Base-by-base conservation (phyloP, 345 rosid genomes). In the Isatis tinctoria region DNA sequence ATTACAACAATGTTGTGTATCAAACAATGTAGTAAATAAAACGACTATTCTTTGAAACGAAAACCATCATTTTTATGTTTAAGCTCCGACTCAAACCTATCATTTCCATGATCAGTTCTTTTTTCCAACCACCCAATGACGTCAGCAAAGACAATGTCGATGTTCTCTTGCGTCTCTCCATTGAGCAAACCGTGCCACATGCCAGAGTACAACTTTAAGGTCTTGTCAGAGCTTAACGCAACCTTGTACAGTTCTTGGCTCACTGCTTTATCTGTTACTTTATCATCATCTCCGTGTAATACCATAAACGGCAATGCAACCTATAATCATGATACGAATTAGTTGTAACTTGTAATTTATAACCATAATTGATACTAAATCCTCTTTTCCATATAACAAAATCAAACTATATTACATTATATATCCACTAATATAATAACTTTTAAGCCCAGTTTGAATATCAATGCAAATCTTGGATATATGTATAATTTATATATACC, bases 171-270 rank as follows among this genome's bases (percentile, higher is more conserved):
- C 10, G 90, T 71, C 69, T 95, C 97, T 2, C 97, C 99, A 4
- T 79, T 88, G 1, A 95, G 87, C 59, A 92, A 57, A 4, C 97
- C 89, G 12, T 95, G 97, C 97, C 97, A 95, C 97, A 92, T 95
- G 4, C 68, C 92, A 0, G 88, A 81, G 41, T 94, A 94, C 62
- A 90, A 28, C 82, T 90, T 94, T 10, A 94, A 60, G 53, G 88
- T 85, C 82, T 94, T 94, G 85, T 91, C 97, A 0, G 72, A 8
- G 74, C 90, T 87, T 45, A 82, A 62, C 1, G 98, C 89, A 5
- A 76, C 82, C 1, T 75, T 61, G 41, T 69, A 78, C 2, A 94
- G 82, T 36, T 82, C 84, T 60, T 82, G 75, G 85, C 97, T 94
- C 1, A 79, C 85, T 2, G 77, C 73, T 74, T 81, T 84, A n/a